These are phyloP conservation scores for Pulveroboletus sp. DNA, from an alignment of 768 basidiomycete species.

Conservation along the genomic window DNA sequence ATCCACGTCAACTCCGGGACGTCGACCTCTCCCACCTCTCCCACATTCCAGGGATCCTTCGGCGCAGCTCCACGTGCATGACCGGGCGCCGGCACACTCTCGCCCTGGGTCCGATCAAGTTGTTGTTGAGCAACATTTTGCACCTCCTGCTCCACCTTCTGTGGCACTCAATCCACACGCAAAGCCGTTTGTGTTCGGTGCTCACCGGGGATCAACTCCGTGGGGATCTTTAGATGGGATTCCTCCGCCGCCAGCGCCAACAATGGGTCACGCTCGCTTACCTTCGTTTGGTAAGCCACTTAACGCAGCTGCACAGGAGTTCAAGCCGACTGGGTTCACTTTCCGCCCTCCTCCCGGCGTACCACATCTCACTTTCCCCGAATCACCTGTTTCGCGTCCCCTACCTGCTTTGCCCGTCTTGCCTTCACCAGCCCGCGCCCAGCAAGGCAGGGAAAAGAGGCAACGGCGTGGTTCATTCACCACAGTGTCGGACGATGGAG, in stretches of 20 bases:
- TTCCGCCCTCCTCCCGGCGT: constrained; percentile 69
- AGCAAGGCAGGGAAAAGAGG: constrained; percentile 79
- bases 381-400: constrained; percentile 33
- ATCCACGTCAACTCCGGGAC: constrained; percentile 38
- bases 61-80: constrained; percentile 54
- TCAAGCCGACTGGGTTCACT: constrained; percentile 72
- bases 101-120: constrained; percentile 43
- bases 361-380: constrained; percentile 47
- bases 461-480: constrained; percentile 51
- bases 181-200: constrained; percentile 80
- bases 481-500: constrained; percentile 30
- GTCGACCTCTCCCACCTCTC: constrained; percentile 52
- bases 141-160: constrained; percentile 16
- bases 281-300: constrained; percentile 61
- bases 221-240: constrained; percentile 27
- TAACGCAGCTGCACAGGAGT: constrained; percentile 75
- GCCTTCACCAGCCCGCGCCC: constrained; percentile 19
- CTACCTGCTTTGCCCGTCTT: constrained; percentile 35
- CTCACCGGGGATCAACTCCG: constrained; percentile 31
- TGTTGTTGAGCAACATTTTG: constrained; percentile 22
- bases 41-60: constrained; percentile 66
- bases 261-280: constrained; percentile 33
- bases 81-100: constrained; percentile 63
- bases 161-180: constrained; percentile 67
- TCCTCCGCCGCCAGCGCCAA: constrained; percentile 36